Evolutionary conservation across 192 early-diverging fungal genomes (phyloP).

Genomic region (Entomortierella parvispora): DNA sequence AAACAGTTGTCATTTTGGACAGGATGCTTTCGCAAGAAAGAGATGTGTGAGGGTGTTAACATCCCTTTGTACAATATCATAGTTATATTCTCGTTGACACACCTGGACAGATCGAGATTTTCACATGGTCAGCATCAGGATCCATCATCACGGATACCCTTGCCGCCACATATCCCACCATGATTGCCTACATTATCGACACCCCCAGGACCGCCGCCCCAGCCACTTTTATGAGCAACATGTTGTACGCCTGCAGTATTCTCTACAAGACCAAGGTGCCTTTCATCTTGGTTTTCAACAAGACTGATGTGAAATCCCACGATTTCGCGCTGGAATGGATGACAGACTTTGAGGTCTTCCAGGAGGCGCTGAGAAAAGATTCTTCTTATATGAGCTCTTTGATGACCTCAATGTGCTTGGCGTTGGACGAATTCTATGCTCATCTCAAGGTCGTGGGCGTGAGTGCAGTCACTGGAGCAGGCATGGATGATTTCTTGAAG

Average conservation of each 20-base stretch:
- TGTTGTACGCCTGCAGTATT: conserved; percentile 97
- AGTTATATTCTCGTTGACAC: conserved; percentile 92
- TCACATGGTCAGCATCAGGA: conserved; percentile 98
- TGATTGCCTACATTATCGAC: conserved; percentile 94
- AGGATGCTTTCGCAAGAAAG: neutral
- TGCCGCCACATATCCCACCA: conserved; percentile 91
- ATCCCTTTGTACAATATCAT: too few relatives aligned
- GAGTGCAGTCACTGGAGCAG: conserved; percentile 90
- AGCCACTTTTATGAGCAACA: conserved; percentile 98
- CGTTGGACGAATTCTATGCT: conserved; percentile 96
- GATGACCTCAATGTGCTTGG: conserved; percentile 95
- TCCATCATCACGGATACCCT: conserved; percentile 95
- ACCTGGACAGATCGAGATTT: conserved; percentile 99
- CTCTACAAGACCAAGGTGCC: conserved; percentile 98
- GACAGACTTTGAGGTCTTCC: conserved; percentile 95
- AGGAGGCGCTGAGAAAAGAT: conserved; percentile 86
- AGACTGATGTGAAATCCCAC: conserved; percentile 91
- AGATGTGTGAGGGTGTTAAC: neutral
- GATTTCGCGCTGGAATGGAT: conserved; percentile 96
- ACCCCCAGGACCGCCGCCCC: conserved; percentile 92
- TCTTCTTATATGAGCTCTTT: conserved; percentile 91
- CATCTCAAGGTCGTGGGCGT: conserved; percentile 87
- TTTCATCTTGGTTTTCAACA: conserved; percentile 96
- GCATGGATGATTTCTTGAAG: conserved; percentile 90
- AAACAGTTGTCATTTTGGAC: neutral